Conservation (phyloP, 805 yeast genomes). For the Candida ortonii region DNA sequence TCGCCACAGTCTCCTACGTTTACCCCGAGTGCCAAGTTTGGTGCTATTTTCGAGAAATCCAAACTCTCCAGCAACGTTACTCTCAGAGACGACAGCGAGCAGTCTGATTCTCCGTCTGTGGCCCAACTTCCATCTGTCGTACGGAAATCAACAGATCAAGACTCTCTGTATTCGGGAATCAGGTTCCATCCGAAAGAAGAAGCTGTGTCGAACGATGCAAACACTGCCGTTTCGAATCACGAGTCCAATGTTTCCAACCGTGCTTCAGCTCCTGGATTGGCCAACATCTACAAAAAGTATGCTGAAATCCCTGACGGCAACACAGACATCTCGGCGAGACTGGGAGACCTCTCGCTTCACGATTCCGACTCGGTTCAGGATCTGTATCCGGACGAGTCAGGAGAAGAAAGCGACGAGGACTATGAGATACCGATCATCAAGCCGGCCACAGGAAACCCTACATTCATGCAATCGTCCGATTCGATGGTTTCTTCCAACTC, state of each 20-base stretch:
- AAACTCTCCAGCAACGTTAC: constrained; percentile 8
- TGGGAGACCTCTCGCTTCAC: constrained; percentile 10
- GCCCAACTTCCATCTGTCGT: constrained; percentile 3
- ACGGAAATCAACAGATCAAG: constrained; percentile 10
- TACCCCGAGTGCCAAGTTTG: constrained; percentile 32
- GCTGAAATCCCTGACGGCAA: constrained; percentile 29
- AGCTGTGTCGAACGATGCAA: no score
- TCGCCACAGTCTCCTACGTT: constrained; percentile 38
- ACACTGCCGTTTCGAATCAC: no score
- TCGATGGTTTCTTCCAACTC: constrained; percentile 8
- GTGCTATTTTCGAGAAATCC: constrained; percentile 11
- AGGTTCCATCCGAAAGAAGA: constrained; percentile 9
- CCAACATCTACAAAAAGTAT: constrained; percentile 33
- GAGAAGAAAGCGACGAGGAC: constrained; percentile 16
- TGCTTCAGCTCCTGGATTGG: constrained; percentile 27
- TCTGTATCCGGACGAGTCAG: constrained; percentile 18
- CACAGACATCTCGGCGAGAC: constrained; percentile 7
- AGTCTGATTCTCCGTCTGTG: constrained; percentile 1
- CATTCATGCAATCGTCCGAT: constrained; percentile 7
- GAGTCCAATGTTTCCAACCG: constrained; percentile 4
- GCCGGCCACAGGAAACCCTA: constrained; percentile 7
- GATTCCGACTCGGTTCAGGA: constrained; percentile 13
- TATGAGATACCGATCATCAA: constrained; percentile 21
- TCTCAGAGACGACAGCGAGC: constrained; percentile 1
- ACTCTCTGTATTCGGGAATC: constrained; percentile 14